Evolutionary conservation across 2,329 filamentous ascomycete genomes (phyloP).

Genomic region (Ophidiomyces ophidiicola): DNA sequence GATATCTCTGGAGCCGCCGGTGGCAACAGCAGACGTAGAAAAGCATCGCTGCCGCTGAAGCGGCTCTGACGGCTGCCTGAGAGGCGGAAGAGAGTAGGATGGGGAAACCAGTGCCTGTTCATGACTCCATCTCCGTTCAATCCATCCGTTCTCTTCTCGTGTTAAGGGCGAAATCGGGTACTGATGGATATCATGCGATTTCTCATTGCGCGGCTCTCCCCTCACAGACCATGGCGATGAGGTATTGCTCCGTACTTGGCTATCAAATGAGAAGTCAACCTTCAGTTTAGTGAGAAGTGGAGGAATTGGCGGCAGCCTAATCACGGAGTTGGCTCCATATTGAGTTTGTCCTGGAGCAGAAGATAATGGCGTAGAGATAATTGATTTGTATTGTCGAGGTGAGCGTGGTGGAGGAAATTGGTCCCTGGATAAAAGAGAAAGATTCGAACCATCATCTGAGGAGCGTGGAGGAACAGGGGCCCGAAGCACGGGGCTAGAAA

Average conservation of each 20-base stretch:
- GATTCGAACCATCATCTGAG: background rate
- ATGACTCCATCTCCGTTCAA: slow-evolving; percentile 10
- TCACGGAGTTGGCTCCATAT: slow-evolving; percentile 1
- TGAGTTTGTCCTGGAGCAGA: slow-evolving; percentile 6
- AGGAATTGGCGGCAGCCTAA: slow-evolving; percentile 12
- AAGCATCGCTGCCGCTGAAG: slow-evolving; percentile 4
- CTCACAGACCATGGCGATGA: slow-evolving; percentile 2
- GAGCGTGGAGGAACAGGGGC: background rate
- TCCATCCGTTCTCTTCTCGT: background rate
- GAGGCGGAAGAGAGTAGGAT: slow-evolving; percentile 8
- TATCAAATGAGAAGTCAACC: slow-evolving; percentile 5
- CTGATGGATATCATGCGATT: background rate
- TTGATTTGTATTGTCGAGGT: slow-evolving; percentile 7
- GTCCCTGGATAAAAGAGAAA: slow-evolving; percentile 2
- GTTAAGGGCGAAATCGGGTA: slow-evolving; percentile 6
- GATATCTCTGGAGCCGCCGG: slow-evolving; percentile 1
- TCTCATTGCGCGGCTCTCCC: background rate
- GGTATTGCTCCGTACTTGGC: background rate
- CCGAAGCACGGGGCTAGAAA: slow-evolving; percentile 1
- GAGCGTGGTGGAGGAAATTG: slow-evolving; percentile 3
- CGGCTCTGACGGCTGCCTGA: background rate
- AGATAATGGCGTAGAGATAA: slow-evolving; percentile 2
- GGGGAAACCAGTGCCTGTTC: slow-evolving; percentile 1
- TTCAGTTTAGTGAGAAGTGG: slow-evolving; percentile 6
- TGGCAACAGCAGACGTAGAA: background rate